Evolutionary conservation across 1,139 yeast genomes (phyloP), one percentile per base, ranked within the genome.

Genomic region (Wickerhamomyces sp.): DNA sequence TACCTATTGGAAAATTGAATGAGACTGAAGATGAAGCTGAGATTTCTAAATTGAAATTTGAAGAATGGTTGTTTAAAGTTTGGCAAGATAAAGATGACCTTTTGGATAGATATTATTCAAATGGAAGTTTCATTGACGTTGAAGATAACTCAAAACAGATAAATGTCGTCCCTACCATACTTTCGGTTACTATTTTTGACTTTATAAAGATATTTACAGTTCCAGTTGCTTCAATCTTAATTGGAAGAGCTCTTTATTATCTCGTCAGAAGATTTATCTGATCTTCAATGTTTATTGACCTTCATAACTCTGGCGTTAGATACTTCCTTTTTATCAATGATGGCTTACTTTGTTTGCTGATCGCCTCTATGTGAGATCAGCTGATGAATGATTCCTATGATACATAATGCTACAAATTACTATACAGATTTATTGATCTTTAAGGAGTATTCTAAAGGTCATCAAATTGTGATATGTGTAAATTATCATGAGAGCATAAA

Each of bases 31-130:
- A 68, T 36, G 70, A 70, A 28, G 75, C 71, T 25, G 58, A 54
- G 9, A 58, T 54, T 3, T 72, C 66, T 36, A 57, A 71, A 46
- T 51, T 58, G 31, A 44, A 42, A 12, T 88, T 91, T 54, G 87
- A 81, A 40, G 59, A 68, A 21, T 91, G 98, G 98, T 59, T 91
- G 31, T 70, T 68, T 43, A 61, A 70, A 2, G 61, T 75, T n/a
- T 91, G 97, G 97, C 56, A 64, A 29, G 81, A 77, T 44, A 91
- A 91, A 57, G 97, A 91, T 57, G 59, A 58, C 31, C 57, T 81
- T 38, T 66, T 91, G 75, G 76, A 71, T 12, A 54, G 59, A 23
- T 85, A 74, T 51, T 80, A 76, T 51, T 54, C 62, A 21, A 61
- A 66, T 4, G 95, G 95, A 4, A 52, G 62, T 3, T 81, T 85